Evolutionary conservation across 176 grass and related monocot genomes (phyloP).

Genomic region (Triticum aestivum): DNA sequence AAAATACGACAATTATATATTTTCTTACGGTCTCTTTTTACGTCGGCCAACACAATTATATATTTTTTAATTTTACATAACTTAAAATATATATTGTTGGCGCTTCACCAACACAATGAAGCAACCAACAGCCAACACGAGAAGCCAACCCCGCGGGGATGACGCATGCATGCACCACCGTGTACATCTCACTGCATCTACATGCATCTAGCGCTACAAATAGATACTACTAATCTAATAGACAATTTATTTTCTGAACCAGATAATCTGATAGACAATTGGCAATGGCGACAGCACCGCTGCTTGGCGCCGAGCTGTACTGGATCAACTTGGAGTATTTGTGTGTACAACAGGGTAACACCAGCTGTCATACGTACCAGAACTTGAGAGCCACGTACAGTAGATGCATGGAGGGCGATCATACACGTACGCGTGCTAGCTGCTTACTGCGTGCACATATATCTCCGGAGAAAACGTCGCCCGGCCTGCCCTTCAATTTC

Average conservation of each 20-base stretch:
- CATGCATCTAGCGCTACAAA: background rate
- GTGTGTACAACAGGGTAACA: background rate
- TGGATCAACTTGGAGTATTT: background rate
- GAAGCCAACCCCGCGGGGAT: constrained; percentile 13
- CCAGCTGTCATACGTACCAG: background rate
- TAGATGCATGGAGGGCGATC: background rate
- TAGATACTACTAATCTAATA: too few relatives aligned
- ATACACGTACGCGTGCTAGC: background rate
- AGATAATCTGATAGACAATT: too few relatives aligned
- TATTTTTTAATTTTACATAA: too few relatives aligned
- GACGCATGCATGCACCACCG: background rate
- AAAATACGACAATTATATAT: too few relatives aligned
- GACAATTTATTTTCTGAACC: too few relatives aligned
- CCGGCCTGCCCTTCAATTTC: background rate
- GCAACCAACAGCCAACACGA: constrained; percentile 19
- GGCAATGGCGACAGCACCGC: background rate
- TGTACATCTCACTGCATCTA: background rate
- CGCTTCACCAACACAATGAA: constrained; percentile 36
- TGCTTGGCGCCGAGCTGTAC: background rate
- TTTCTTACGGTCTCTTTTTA: too few relatives aligned
- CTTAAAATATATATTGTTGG: background rate
- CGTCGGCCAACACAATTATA: too few relatives aligned
- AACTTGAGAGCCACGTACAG: background rate
- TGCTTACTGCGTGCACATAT: background rate
- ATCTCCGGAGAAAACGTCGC: background rate